A percentile compares a stretch with the other conserved stretches of the same genome.
These are phyloP conservation scores for Apiospora pterosperma DNA, from an alignment of 2,329 filamentous ascomycete genomes.

Conservation along the genomic window DNA sequence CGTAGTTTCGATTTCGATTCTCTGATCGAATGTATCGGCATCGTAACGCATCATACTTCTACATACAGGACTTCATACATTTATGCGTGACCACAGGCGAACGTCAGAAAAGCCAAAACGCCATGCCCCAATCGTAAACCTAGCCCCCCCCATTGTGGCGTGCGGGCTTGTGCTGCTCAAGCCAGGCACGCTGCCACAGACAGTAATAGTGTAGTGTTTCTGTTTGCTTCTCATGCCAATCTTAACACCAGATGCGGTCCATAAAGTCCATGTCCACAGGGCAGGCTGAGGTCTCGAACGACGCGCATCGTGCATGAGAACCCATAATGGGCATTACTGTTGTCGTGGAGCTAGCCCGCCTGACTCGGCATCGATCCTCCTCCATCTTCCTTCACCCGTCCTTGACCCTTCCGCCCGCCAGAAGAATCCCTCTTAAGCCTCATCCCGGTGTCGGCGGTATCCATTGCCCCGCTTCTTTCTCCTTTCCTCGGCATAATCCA, in stretches of 20 bases:
- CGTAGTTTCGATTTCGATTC: not conserved
- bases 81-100: not conserved
- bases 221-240: not conserved
- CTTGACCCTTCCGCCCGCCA: not conserved
- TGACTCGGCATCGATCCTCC: not conserved
- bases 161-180: not conserved
- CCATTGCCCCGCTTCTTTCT: conserved; percentile 35
- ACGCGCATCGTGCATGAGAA: not conserved
- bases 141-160: not conserved
- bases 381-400: not conserved
- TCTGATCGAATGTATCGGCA: not conserved
- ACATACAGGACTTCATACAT: conserved; percentile 1
- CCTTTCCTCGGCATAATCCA: conserved; percentile 41
- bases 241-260: not conserved
- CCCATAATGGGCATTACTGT: not conserved
- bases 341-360: not conserved
- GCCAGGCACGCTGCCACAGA: not conserved
- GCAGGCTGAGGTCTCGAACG: not conserved
- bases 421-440: not conserved
- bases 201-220: not conserved
- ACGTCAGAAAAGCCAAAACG: not conserved
- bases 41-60: not conserved
- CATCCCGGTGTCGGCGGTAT: conserved; percentile 18
- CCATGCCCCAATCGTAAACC: not conserved
- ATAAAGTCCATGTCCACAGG: not conserved